Evolutionary conservation across 257 asterid species (phyloP), one percentile per base, ranked within the genome.

Genomic region (Dorcoceras hygrometricum): DNA sequence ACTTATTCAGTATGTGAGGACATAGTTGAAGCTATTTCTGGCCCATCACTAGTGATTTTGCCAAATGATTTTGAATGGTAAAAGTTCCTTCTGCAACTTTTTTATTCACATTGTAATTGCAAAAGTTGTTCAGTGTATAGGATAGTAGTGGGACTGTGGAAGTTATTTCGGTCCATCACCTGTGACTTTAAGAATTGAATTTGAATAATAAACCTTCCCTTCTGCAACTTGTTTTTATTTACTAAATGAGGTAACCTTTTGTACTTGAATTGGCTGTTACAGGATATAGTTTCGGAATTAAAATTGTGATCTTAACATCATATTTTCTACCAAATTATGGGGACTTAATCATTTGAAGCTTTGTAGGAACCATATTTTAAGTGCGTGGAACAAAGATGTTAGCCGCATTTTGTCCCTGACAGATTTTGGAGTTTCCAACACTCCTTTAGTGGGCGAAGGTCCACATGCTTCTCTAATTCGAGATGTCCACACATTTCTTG

Each of bases 341-440:
- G 59, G 68, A 25, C 67, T 76, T 71, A 68, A 81, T 71, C 56
- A 46, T 74, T 73, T 73, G 29, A 36, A 69, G 70, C 57, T 79
- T 57, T 82, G 79, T 91, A 94, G 99, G 90, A 94, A 94, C 73
- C 72, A 69, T 72, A 82, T 94, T 74, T 79, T 94, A 79, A 83
- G 89, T 79, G 82, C 89, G 62, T 94, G 99, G 99, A 90, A 86
- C 81, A 94, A 94, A 82, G 98, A 94, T 78, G 89, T 94, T 59
- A 84, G 85, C 69, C 95, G 96, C 60, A 79, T 91, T 70, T 80
- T 90, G 83, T 90, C 80, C 16, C 85, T 90, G 62, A 71, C 84
- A 53, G 95, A 90, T 63, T 90, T 95, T 80, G 96, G 91, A 51
- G 86, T 82, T 72, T 75, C 87, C 72, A 88, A 78, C 65, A 67